Percentiles rank a stretch among this genome's conserved stretches.
These are phyloP conservation scores for Colletotrichum sp. DNA, from an alignment of 2,329 filamentous ascomycete species.

Conservation along the genomic window DNA sequence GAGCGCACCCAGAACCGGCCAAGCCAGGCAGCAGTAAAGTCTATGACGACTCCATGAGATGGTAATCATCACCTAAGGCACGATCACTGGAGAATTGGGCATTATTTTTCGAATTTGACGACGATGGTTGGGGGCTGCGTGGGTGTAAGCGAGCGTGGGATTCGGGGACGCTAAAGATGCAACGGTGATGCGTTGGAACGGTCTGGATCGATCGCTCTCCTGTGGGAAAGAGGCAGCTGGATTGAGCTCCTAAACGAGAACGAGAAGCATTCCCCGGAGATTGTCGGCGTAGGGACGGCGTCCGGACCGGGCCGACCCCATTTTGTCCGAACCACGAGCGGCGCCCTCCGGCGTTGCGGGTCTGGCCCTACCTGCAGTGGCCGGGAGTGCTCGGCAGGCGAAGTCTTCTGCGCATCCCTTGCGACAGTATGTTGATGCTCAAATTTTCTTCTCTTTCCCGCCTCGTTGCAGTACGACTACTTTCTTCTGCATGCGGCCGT, in stretches of 20 bases:
- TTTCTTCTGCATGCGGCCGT: background rate
- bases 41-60: conserved; percentile 8
- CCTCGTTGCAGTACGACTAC: background rate
- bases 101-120: background rate
- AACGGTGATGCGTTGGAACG: background rate
- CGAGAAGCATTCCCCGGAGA: background rate
- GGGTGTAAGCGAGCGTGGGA: background rate
- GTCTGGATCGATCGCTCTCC: background rate
- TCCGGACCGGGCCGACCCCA: background rate
- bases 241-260: background rate
- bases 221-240: background rate
- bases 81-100: background rate
- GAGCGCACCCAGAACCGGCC: background rate
- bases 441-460: background rate
- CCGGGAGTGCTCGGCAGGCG: background rate
- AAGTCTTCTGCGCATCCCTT: background rate
- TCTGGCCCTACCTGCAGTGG: background rate
- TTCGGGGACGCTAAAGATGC: background rate
- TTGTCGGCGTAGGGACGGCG: background rate
- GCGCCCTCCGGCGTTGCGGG: background rate
- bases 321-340: background rate
- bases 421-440: background rate
- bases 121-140: background rate
- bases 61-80: background rate
- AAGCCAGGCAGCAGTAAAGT: background rate